phyloP scores from a whole-genome alignment of 169 alveolate species.

The Cryptosporidium baileyi region DNA sequence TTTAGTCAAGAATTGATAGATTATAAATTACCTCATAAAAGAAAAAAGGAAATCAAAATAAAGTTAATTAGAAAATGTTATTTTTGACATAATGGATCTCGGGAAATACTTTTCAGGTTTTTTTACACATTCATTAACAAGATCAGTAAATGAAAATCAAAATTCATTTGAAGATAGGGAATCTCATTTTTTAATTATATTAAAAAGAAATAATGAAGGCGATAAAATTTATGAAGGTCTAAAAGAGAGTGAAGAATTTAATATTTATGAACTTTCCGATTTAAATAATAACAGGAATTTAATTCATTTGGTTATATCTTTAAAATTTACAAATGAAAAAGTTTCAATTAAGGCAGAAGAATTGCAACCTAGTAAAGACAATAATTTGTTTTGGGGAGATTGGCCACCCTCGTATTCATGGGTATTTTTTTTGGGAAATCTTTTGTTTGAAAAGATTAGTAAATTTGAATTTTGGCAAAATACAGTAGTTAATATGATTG shows the following conservation, averaged over 20 bases:
- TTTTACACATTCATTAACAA: conserved; percentile 31
- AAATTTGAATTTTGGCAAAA: conserved; percentile 35
- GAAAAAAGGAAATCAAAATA: too few species aligned
- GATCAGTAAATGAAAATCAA: conserved; percentile 59
- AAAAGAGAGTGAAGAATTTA: conserved; percentile 35
- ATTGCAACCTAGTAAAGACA: conserved; percentile 43
- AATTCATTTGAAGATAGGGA: conserved; percentile 68
- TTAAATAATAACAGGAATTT: conserved; percentile 6
- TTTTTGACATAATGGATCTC: conserved; percentile 30
- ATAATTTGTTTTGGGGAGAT: conserved; percentile 61
- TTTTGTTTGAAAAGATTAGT: conserved; percentile 17
- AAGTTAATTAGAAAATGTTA: neutral
- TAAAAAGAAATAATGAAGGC: conserved; percentile 32
- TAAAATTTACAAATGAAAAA: conserved; percentile 57
- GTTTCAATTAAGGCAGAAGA: conserved; percentile 45
- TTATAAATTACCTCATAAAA: too few species aligned
- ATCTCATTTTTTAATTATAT: conserved; percentile 38
- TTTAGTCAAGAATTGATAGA: too few species aligned
- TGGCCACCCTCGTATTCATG: conserved; percentile 69
- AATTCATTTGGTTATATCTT: conserved; percentile 1
- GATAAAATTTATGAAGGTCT: conserved; percentile 2
- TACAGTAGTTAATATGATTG: conserved; percentile 10
- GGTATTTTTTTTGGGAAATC: conserved; percentile 60
- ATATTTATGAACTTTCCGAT: conserved; percentile 32
- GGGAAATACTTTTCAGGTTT: conserved; percentile 63